Percentiles rank a stretch among this genome's conserved stretches.
Conservation (phyloP, 345 rosid genomes). For the Eucalyptus marginata region DNA sequence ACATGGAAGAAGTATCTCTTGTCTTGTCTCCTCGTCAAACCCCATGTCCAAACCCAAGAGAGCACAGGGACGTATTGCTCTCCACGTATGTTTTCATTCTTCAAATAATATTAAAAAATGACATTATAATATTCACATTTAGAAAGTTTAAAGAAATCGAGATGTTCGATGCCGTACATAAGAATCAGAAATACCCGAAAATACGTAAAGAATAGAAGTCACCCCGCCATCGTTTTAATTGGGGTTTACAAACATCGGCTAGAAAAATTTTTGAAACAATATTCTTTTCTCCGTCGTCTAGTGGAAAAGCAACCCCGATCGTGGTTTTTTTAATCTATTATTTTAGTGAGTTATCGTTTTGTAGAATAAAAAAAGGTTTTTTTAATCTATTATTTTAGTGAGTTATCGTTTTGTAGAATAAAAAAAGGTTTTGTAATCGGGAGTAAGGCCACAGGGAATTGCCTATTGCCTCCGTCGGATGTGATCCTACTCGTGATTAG, state of each 20-base stretch:
- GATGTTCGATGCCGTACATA: neutral
- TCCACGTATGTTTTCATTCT: neutral
- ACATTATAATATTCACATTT: no score
- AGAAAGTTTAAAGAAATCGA: neutral
- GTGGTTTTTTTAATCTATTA: neutral
- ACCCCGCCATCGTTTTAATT: neutral
- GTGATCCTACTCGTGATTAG: neutral
- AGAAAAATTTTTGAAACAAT: neutral
- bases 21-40: neutral
- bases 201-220: neutral
- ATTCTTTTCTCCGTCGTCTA: neutral
- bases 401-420: neutral
- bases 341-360: neutral
- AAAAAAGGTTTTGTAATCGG: neutral
- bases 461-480: neutral
- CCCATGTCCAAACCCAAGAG: neutral
- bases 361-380: neutral
- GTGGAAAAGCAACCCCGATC: no score
- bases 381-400: neutral
- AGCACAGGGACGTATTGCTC: neutral
- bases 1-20: neutral
- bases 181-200: neutral
- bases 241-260: neutral
- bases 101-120: neutral
- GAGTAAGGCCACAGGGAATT: neutral